These are phyloP conservation scores for Globisporangium viniferum DNA, from an alignment of 352 stramenopile genomes.

Conservation along the genomic window DNA sequence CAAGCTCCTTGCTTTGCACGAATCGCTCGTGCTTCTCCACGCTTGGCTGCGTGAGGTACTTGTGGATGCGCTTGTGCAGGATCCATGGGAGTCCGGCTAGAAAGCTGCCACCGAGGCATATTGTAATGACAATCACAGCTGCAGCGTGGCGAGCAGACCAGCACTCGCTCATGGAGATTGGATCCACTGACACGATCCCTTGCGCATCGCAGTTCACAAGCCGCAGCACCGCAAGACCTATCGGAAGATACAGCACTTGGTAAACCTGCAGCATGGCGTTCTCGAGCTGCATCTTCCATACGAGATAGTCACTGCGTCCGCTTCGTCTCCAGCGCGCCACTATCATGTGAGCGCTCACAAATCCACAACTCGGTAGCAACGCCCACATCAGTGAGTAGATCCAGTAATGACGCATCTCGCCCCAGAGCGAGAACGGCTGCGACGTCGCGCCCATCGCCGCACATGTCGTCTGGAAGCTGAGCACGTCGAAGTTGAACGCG, in stretches of 20 bases:
- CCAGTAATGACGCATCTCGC: conserved; percentile 56
- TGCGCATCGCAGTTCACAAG: conserved; percentile 53
- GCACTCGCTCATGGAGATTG: conserved; percentile 26
- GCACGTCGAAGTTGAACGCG: conserved; percentile 44
- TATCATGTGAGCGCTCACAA: conserved; percentile 5
- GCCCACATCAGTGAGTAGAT: conserved; percentile 47
- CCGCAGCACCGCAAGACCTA: conserved; percentile 55
- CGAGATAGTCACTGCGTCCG: conserved; percentile 27
- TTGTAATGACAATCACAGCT: conserved; percentile 32
- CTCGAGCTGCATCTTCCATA: conserved; percentile 28
- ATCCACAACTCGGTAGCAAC: conserved; percentile 22
- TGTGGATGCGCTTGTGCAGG: conserved; percentile 30
- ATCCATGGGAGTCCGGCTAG: conserved; percentile 42
- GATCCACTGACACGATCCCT: conserved; percentile 44
- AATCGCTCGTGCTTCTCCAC: conserved; percentile 45
- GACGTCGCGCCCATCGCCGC: conserved; percentile 59
- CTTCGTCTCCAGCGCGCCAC: conserved; percentile 17
- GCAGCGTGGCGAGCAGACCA: conserved; percentile 25
- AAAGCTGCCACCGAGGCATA: conserved; percentile 36
- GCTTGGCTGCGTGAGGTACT: conserved; percentile 26
- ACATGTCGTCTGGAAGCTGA: conserved; percentile 48
- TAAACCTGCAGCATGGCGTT: conserved; percentile 45
- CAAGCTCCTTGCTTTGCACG: conserved; percentile 46
- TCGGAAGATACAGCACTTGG: conserved; percentile 53
- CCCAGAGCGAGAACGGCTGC: conserved; percentile 58